Conservation (phyloP, 1,284 basidiomycete genomes). For the Athelia sp. region DNA sequence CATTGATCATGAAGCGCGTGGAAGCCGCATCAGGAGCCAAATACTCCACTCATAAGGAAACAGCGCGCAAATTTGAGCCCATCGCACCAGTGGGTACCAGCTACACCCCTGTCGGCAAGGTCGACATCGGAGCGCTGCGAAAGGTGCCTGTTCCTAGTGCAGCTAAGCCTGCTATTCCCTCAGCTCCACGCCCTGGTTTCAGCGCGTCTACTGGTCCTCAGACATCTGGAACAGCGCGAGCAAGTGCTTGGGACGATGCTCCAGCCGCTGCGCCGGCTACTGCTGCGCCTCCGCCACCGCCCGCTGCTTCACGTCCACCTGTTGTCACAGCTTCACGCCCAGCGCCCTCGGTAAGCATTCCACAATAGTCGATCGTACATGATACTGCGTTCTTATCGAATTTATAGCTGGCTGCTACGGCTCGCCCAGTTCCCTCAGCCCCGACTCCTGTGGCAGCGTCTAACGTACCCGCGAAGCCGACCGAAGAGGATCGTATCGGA, state of each 20-base stretch:
- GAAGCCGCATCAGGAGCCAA: slow-evolving; percentile 91
- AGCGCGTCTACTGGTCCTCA: slow-evolving; percentile 33
- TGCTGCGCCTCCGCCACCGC: slow-evolving; percentile 36
- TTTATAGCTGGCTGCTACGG: too few species aligned
- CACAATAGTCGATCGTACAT: slow-evolving; percentile 11
- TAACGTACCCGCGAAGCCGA: slow-evolving; percentile 56
- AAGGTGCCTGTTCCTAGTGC: slow-evolving; percentile 32
- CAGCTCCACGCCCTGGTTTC: slow-evolving; percentile 43
- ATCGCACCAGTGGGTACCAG: slow-evolving; percentile 70
- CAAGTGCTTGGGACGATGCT: slow-evolving; percentile 58
- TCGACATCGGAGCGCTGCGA: slow-evolving; percentile 61
- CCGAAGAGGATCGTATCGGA: slow-evolving; percentile 74
- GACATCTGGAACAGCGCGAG: slow-evolving; percentile 35
- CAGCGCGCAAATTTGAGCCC: slow-evolving; percentile 57
- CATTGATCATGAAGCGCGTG: slow-evolving; percentile 81
- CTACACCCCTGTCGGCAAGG: slow-evolving; percentile 67
- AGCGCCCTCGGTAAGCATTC: slow-evolving; percentile 3
- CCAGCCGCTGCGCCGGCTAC: slow-evolving; percentile 24
- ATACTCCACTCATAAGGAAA: slow-evolving; percentile 77
- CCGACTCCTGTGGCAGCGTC: slow-evolving; percentile 42
- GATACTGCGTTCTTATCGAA: slow-evolving; percentile 11
- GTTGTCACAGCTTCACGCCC: slow-evolving; percentile 5
- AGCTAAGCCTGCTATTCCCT: slow-evolving; percentile 28
- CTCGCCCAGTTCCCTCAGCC: slow-evolving; percentile 24
- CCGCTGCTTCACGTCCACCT: slow-evolving; percentile 46